Evolutionary conservation across 2,329 filamentous ascomycete genomes (phyloP).

Genomic region (Zymoseptoria brevis): DNA sequence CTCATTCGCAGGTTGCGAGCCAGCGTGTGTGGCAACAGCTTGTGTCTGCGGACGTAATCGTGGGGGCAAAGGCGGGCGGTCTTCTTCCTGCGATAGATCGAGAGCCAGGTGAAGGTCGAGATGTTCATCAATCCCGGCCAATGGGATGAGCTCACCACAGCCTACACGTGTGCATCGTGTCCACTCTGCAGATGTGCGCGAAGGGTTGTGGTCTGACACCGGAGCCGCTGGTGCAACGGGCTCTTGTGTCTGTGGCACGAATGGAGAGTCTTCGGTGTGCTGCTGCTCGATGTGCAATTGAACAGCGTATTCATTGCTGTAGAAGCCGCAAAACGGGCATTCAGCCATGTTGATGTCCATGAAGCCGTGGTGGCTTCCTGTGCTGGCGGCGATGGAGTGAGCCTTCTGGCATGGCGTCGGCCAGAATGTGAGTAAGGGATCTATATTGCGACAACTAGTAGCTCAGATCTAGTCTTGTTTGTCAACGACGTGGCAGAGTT

Average conservation of each 20-base stretch:
- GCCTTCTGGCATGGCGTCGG: background rate
- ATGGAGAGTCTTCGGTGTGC: conserved; percentile 26
- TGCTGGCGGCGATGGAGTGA: conserved; percentile 1
- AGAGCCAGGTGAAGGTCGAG: conserved; percentile 35
- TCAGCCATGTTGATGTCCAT: conserved; percentile 17
- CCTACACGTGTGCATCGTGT: conserved; percentile 36
- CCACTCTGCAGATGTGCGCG: conserved; percentile 11
- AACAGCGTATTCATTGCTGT: conserved; percentile 20
- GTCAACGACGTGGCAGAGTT: background rate
- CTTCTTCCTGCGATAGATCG: conserved; percentile 29
- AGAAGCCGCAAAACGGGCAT: conserved; percentile 26
- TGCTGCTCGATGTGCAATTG: conserved; percentile 28
- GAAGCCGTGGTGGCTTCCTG: background rate
- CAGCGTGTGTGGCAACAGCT: background rate
- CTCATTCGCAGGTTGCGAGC: background rate
- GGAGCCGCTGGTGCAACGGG: background rate
- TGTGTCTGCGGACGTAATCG: conserved; percentile 5
- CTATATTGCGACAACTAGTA: background rate
- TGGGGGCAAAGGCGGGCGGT: conserved; percentile 12
- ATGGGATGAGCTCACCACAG: conserved; percentile 37
- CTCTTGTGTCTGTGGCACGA: conserved; percentile 3
- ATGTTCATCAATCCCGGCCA: conserved; percentile 40
- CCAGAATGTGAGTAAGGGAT: background rate
- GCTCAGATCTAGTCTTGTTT: background rate
- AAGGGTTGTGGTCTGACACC: background rate